Conservation (phyloP, 257 asterid genomes). For the Verbena officinalis region DNA sequence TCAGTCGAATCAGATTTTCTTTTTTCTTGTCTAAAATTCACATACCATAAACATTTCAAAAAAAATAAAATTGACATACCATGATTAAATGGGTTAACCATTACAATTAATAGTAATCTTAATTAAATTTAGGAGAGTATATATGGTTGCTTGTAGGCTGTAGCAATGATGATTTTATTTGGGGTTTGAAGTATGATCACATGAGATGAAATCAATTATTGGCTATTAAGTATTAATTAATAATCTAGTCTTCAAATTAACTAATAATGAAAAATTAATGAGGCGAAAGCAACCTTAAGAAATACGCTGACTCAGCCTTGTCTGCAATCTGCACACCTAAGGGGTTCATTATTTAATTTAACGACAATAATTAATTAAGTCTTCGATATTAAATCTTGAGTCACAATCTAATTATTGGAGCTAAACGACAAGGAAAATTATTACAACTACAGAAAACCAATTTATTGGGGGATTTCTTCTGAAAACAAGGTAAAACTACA, state of each 20-base stretch:
- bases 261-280: neutral
- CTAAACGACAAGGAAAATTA: neutral
- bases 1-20: no score
- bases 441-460: neutral
- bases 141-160: constrained; percentile 27
- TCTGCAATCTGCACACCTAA: no score
- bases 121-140: no score
- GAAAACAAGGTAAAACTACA: constrained; percentile 13
- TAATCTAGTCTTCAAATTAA: neutral
- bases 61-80: no score
- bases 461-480: neutral
- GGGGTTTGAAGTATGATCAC: constrained; percentile 25
- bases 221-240: neutral
- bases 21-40: no score
- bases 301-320: neutral
- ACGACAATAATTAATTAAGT: neutral
- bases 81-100: no score
- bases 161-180: no score
- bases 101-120: no score
- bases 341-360: neutral
- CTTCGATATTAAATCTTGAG: neutral
- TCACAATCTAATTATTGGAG: neutral
- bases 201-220: no score
- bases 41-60: no score
- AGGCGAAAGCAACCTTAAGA: constrained; percentile 14